Percentiles rank a stretch among this genome's conserved stretches.
Evolutionary conservation across 306 rosid species (phyloP).

Genomic region (Prinsepia uniflora): DNA sequence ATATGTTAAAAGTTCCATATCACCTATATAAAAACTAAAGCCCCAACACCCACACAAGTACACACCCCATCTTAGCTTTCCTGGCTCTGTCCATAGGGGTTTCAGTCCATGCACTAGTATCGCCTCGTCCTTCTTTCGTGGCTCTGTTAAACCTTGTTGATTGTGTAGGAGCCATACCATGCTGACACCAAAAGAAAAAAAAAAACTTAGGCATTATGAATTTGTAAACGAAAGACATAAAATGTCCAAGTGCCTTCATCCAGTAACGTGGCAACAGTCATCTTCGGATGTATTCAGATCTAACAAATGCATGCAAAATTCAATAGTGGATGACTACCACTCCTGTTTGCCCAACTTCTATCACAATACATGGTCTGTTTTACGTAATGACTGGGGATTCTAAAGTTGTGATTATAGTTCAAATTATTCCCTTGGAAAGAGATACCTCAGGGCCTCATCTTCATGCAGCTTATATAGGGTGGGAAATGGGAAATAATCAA

Average conservation of each 20-base stretch:
- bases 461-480: background rate
- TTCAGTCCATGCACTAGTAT: constrained; percentile 88
- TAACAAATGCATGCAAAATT: no score
- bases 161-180: constrained; percentile 55
- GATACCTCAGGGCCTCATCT: background rate
- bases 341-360: background rate
- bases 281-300: no score
- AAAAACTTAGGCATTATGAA: background rate
- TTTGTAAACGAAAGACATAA: background rate
- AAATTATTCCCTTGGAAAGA: background rate
- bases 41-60: background rate
- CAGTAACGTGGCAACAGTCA: no score
- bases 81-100: constrained; percentile 83
- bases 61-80: constrained; percentile 84
- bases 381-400: background rate
- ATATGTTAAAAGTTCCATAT: constrained; percentile 15
- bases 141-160: constrained; percentile 61
- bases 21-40: no score
- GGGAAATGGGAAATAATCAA: background rate
- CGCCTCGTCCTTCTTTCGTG: constrained; percentile 84
- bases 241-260: no score
- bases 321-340: background rate
- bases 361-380: background rate
- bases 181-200: constrained; percentile 36
- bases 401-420: background rate